These are phyloP conservation scores for Sarcodon aspratus DNA, from an alignment of 768 basidiomycete genomes.

Conservation along the genomic window DNA sequence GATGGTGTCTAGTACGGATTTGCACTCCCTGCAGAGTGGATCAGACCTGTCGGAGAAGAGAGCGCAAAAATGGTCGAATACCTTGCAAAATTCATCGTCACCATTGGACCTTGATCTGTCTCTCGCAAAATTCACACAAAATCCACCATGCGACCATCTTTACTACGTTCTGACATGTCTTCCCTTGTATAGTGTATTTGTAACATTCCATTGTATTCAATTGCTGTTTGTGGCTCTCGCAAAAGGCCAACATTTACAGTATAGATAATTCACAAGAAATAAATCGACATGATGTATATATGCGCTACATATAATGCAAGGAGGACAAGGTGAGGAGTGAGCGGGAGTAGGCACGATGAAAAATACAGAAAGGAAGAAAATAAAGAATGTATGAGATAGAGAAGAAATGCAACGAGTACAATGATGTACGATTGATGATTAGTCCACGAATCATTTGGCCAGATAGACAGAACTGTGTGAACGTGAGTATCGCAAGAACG, in stretches of 20 bases:
- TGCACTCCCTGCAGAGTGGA: conserved; percentile 57
- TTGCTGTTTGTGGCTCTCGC: neutral
- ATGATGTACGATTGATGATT: neutral
- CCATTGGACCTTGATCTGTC: conserved; percentile 3
- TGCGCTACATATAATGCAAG: neutral
- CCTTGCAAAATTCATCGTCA: conserved; percentile 53
- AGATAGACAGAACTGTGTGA: neutral
- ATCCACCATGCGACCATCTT: neutral
- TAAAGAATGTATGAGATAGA: neutral
- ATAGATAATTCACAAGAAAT: neutral
- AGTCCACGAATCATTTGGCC: neutral
- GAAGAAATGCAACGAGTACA: conserved; percentile 1
- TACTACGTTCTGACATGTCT: neutral
- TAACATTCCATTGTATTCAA: neutral
- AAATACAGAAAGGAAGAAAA: neutral
- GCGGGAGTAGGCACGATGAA: conserved; percentile 1
- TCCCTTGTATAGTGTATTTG: neutral
- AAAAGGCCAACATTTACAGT: too few species aligned
- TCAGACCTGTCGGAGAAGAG: conserved; percentile 75
- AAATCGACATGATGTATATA: neutral
- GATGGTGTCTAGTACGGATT: conserved; percentile 54
- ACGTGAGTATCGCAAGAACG: neutral
- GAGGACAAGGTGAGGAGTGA: neutral
- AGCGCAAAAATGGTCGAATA: conserved; percentile 53
- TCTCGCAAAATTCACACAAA: neutral